phyloP scores from a whole-genome alignment of 1,284 basidiomycete genomes.

The Moesziomyces antarcticus region DNA sequence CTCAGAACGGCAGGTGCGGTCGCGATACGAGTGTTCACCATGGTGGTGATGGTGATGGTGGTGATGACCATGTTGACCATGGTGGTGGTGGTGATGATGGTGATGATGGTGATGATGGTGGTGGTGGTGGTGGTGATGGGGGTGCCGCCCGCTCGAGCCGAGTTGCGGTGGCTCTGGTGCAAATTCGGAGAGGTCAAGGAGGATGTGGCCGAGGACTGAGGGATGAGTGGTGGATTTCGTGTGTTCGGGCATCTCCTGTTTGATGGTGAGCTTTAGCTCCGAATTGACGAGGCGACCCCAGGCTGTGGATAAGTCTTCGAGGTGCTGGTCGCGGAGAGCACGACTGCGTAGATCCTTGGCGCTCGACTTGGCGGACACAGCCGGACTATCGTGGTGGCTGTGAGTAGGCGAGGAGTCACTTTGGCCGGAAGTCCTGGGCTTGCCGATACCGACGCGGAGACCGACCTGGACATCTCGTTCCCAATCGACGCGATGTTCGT shows the following conservation, averaged over 20 bases:
- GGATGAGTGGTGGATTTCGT: slow-evolving; percentile 34
- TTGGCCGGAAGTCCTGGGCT: slow-evolving; percentile 26
- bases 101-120: slow-evolving; percentile 50
- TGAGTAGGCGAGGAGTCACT: slow-evolving; percentile 14
- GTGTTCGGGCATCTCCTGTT: slow-evolving; percentile 42
- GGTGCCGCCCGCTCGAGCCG: slow-evolving; percentile 8
- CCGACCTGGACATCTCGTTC: slow-evolving; percentile 54
- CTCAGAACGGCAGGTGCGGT: slow-evolving; percentile 67
- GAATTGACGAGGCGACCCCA: slow-evolving; percentile 52
- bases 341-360: slow-evolving; percentile 35
- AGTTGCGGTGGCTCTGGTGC: slow-evolving; percentile 72
- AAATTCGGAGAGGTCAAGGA: slow-evolving; percentile 81
- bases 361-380: slow-evolving; percentile 39
- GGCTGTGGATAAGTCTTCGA: slow-evolving; percentile 32
- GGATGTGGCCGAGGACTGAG: slow-evolving; percentile 73
- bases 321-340: slow-evolving; percentile 25
- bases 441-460: slow-evolving; percentile 57
- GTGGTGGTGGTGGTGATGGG: slow-evolving; percentile 11
- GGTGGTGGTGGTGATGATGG: slow-evolving; percentile 43
- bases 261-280: slow-evolving; percentile 56
- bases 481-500: slow-evolving; percentile 55
- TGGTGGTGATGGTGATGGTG: slow-evolving; percentile 34
- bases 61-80: slow-evolving; percentile 45
- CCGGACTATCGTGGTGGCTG: slow-evolving; percentile 28
- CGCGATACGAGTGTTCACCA: slow-evolving; percentile 32